phyloP scores from a whole-genome alignment of 768 basidiomycete species.

The Calocera viscosa region DNA sequence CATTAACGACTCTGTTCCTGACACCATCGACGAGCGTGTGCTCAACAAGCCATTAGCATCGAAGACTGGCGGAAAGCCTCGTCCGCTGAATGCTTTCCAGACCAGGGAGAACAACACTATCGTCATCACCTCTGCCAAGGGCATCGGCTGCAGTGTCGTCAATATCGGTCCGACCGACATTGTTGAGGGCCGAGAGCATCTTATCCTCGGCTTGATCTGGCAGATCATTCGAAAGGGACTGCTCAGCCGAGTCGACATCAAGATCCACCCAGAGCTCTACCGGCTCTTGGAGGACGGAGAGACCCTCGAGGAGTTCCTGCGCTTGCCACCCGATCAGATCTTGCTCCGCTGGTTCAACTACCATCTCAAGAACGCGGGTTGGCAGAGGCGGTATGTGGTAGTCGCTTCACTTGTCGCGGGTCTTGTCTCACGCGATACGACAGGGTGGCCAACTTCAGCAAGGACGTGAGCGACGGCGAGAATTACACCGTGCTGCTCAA shows the following conservation, averaged over 20 bases:
- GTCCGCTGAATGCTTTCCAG: slow-evolving; percentile 87
- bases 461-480: slow-evolving; percentile 93
- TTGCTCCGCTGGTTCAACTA: slow-evolving; percentile 98
- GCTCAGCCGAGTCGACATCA: slow-evolving; percentile 92
- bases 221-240: slow-evolving; percentile 92
- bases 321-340: slow-evolving; percentile 93
- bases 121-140: slow-evolving; percentile 94
- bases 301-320: slow-evolving; percentile 88
- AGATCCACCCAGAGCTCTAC: slow-evolving; percentile 93
- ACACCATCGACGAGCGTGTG: slow-evolving; percentile 97
- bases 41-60: slow-evolving; percentile 73
- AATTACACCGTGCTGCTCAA: slow-evolving; percentile 95
- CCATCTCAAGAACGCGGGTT: slow-evolving; percentile 89
- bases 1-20: slow-evolving; percentile 98
- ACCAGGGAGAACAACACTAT: slow-evolving; percentile 99
- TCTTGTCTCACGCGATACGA: neutral
- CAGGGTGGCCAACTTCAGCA: slow-evolving; percentile 94
- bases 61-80: slow-evolving; percentile 36
- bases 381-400: slow-evolving; percentile 56
- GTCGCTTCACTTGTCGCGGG: neutral
- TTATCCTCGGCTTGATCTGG: slow-evolving; percentile 97
- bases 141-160: slow-evolving; percentile 95
- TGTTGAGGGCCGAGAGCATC: slow-evolving; percentile 84
- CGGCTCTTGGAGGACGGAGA: slow-evolving; percentile 92
- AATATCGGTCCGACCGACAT: slow-evolving; percentile 94